Base-by-base conservation (phyloP, 257 asterid species). In the Solanum stenotomum region DNA sequence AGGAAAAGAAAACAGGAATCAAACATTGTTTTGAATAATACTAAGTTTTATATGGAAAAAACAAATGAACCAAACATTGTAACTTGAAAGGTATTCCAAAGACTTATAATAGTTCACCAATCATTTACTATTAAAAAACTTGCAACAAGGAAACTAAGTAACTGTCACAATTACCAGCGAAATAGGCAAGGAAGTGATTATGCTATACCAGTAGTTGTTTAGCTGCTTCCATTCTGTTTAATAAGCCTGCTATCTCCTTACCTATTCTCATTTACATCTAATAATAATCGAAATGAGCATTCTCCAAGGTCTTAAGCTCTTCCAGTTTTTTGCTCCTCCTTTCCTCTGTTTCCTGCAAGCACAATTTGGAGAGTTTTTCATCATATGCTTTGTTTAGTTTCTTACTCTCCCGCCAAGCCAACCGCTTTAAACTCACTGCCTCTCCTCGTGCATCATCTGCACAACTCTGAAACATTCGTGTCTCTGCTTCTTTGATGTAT, bases 231-330 rank as follows among this genome's bases (percentile, higher is more conserved):
- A 97, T 97, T 90, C 98, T 96, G 94, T 93, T 93, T 85, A 97
- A 88, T 94, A 97, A 93, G 49, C 97, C 99, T 0, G 98, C 96
- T 34, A 97, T 92, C 93, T 97, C 98, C 6, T 94, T 86, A 85
- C 93, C 98, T 98, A 94, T 94, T 88, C 98, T 93, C 75, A 95
- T 56, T 94, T 97, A 94, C 98, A 97, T 97, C 76, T 96, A 90
- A 90, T 90, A 94, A 85, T 96, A 96, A 90, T 95, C 96, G 22
- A 93, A 91, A 33, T 94, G 99, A 6, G 96, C 93, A 72, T 92
- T 93, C 91, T 96, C 98, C 88, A 95, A 87, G 71, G 78, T 85
- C 92, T 94, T 94, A 4, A 96, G 95, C 92, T 96, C 98, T 91
- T 96, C 98, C 61, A 90, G 34, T 46, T 92, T 93, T 71, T 93